Evolutionary conservation across 2,329 filamentous ascomycete genomes (phyloP).

Genomic region (Cucurbitaria berberidis): DNA sequence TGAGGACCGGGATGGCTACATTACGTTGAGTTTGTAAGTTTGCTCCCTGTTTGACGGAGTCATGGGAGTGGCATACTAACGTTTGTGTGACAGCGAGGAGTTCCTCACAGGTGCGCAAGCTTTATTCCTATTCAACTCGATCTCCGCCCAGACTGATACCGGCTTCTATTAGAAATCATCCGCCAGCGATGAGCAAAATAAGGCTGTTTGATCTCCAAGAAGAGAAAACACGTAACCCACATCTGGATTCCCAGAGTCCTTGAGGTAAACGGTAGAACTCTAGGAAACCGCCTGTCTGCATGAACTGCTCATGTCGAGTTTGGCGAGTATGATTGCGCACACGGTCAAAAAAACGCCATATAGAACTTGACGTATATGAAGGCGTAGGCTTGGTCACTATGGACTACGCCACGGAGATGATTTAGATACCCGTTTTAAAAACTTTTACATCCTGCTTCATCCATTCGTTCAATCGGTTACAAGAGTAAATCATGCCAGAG

Average conservation of each 20-base stretch:
- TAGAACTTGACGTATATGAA: not conserved
- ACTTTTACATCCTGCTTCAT: not conserved
- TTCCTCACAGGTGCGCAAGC: conserved; percentile 63
- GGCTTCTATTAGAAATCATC: conserved; percentile 58
- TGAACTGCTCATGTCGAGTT: conserved; percentile 7
- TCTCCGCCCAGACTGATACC: conserved; percentile 58
- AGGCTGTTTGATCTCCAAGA: not conserved
- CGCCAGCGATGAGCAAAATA: conserved; percentile 40
- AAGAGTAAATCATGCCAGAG: not conserved
- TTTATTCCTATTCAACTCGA: conserved; percentile 61
- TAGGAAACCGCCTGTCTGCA: not conserved
- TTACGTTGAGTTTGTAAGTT: conserved; percentile 63
- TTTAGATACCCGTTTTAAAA: conserved; percentile 13
- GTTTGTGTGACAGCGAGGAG: conserved; percentile 52
- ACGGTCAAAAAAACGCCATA: not conserved
- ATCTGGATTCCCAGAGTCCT: not conserved
- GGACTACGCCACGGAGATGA: not conserved
- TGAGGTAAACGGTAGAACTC: not conserved
- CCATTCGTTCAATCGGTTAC: not conserved
- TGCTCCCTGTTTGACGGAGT: not conserved
- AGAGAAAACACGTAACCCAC: not conserved
- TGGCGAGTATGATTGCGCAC: not conserved
- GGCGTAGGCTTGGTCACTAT: not conserved
- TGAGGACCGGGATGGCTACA: conserved; percentile 91
- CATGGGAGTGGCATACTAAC: conserved; percentile 11